phyloP scores from a whole-genome alignment of 108 stramenopile genomes.

The Cyclostephanos invisitatus region DNA sequence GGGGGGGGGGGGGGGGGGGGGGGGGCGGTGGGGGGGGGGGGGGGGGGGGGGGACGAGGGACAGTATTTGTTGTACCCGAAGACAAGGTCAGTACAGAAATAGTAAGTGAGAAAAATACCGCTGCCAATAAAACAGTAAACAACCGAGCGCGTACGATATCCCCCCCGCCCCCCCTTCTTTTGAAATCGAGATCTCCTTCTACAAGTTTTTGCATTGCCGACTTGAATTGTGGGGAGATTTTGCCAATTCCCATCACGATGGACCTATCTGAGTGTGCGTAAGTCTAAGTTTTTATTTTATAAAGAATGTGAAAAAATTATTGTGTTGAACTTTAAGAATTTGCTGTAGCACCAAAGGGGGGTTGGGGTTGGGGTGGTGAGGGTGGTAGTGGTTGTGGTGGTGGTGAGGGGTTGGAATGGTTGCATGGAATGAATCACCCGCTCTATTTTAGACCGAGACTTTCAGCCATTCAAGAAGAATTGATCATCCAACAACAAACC shows the following conservation, averaged over 20 bases:
- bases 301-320: no score
- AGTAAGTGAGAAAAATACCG: not conserved
- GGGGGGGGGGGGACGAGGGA: not conserved
- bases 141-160: not conserved
- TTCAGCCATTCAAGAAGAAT: no score
- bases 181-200: not conserved
- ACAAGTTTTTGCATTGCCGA: not conserved
- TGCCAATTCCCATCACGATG: not conserved
- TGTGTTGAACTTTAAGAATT: no score
- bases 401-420: no score
- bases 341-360: no score
- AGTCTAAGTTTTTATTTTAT: constrained; percentile 12
- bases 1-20: not conserved
- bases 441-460: no score
- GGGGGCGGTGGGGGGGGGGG: no score
- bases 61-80: not conserved
- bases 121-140: not conserved
- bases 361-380: no score
- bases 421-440: no score
- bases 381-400: no score
- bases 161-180: not conserved
- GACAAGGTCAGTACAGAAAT: not conserved
- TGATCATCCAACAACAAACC: not conserved
- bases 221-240: not conserved
- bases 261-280: constrained; percentile 3